These are phyloP conservation scores for Jasminum sambac DNA, from an alignment of 257 asterid species.

Conservation along the genomic window DNA sequence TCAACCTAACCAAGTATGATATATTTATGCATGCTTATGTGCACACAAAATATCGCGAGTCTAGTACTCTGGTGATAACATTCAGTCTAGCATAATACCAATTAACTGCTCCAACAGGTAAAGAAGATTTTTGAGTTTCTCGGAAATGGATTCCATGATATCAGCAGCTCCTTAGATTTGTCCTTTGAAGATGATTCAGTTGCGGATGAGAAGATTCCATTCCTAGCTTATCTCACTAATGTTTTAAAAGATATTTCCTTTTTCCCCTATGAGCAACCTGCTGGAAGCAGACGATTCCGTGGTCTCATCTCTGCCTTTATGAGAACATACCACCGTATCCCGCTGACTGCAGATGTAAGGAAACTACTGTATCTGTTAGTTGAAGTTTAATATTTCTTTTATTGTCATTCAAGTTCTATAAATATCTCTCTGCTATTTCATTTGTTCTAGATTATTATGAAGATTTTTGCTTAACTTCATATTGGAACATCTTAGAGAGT, in stretches of 20 bases:
- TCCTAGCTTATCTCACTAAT: conserved; percentile 91
- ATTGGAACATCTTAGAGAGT: conserved; percentile 4
- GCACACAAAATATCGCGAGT: conserved; percentile 8
- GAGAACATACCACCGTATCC: conserved; percentile 92
- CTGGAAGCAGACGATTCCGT: conserved; percentile 91
- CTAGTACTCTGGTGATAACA: not conserved
- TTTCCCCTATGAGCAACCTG: conserved; percentile 92
- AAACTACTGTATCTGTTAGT: conserved; percentile 8
- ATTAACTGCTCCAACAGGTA: conserved; percentile 63
- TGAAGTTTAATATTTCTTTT: conserved; percentile 14
- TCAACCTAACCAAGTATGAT: conserved; percentile 80
- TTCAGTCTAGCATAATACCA: conserved; percentile 22
- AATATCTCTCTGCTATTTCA: not conserved
- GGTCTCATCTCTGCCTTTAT: conserved; percentile 79
- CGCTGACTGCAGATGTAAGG: conserved; percentile 90
- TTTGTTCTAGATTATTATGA: conserved; percentile 7
- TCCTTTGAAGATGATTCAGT: conserved; percentile 94
- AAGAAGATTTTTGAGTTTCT: conserved; percentile 86
- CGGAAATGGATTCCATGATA: conserved; percentile 79
- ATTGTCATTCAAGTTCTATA: not conserved
- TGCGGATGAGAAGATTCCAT: conserved; percentile 98
- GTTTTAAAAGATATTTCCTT: conserved; percentile 72
- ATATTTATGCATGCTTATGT: conserved; percentile 13
- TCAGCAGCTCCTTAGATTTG: conserved; percentile 91
- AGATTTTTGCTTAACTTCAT: not conserved